Base-by-base conservation (phyloP, 2,329 filamentous ascomycete genomes). In the Cercospora zeina region DNA sequence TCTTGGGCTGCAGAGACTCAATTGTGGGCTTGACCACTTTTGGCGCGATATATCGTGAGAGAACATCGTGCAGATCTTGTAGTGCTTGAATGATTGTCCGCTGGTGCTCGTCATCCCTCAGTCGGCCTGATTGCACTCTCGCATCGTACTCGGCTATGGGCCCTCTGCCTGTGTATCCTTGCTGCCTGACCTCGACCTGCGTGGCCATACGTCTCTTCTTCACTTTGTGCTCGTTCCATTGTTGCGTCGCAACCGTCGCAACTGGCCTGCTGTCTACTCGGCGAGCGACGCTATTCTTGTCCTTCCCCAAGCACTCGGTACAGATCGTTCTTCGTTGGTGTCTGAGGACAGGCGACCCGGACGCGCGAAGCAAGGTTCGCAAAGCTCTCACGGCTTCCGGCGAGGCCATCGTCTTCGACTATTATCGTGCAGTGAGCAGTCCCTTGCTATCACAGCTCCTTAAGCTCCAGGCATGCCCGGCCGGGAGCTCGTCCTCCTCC, bases 71-170 rank as follows among this genome's bases (percentile, higher is more conserved):
- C 11, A 99, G 85, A 73, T 93, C 87, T 77, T 99, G 91, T 5
- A 99, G 82, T 71, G 86, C 90, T 73, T 95, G 86, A 69, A 99
- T 93, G 69, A 99, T 93, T 45, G 87, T 88, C 82, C 95, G 82
- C 77, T 99, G 95, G 77, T 97, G 90, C 67, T 91, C 87, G 74
- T 99, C 95, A 75, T 97, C 91, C 67, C 89, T 85, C 67, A 99
- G 76, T 54, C 85, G 80, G 10, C 92, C 91, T 47, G 82, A 79
- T 51, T 86, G 81, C 8, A 99, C 93, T 51, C 93, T 85, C 63
- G 83, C 82, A 75, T 97, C 89, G 76, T 99, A 99, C 76, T 97
- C 93, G 67, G 87, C 84, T 72, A 97, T 83, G 2, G 95, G 95
- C 0, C 93, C 93, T 33, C 58, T 59, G n/a, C 63, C 59, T 3